Evolutionary conservation across 106 monocot genomes (phyloP), one percentile per base, ranked within the genome.

Genomic region (Posidonia australis): DNA sequence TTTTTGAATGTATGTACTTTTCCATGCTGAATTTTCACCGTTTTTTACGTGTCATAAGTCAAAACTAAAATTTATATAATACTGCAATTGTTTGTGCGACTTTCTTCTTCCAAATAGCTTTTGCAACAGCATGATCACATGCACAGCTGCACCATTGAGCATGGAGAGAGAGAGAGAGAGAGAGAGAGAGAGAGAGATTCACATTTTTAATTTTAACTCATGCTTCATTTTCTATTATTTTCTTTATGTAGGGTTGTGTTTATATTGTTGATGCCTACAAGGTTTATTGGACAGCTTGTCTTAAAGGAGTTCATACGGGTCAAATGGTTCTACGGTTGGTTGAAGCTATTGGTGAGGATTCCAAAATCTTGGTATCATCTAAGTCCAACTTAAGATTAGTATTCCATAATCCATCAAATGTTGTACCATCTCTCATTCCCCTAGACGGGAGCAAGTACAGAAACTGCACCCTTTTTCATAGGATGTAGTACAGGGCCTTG

Each of bases 261-360:
- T 90, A 83, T 73, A 87, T 98, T 66, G 44, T 79, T 66, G 96
- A 98, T 58, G 96, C 96, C 45, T 98, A 90, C 77, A 90, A 73
- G 26, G 89, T 89, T 51, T 89, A 93, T 57, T 93, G 88, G 89
- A 79, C 70, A 58, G 54, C 84, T 62, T 92, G 81, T 68, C 10
- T 81, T 10, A 81, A 62, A 70, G 96, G 96, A 48, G 42, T 87
- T 58, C 96, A 98, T 61, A 81, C 96, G 13, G 96, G 96, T 14
- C 65, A 98, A 66, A 98, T 98, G 96, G 96, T 98, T 52, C 82
- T 98, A 47, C 70, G 84, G 60, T 72, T 90, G 63, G 96, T 98
- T 63, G 96, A 98, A 58, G 96, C 96, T 60, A 98, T 98, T 73
- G 96, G 90, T 87, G 57, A 83, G 77, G 12, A 63, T 44, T 60